Base-by-base conservation (phyloP, 495 filamentous ascomycete genomes). In the Ramalina peruviana region DNA sequence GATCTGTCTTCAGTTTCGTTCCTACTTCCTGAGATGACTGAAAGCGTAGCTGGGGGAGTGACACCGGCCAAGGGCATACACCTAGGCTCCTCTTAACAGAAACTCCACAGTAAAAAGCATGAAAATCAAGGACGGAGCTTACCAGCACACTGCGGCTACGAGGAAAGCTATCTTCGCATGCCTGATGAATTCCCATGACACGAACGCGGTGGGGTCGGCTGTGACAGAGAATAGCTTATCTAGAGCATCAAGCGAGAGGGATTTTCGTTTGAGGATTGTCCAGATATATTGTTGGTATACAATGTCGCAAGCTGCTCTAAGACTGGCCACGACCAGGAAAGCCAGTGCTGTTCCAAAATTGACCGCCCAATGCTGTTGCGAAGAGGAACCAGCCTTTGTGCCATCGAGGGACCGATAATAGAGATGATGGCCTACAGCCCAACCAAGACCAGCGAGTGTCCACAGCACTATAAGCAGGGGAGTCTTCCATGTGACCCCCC, bases 211-310 rank as follows among this genome's bases (percentile, higher is more conserved):
- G 19, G 44, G 45, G 48, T 53, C 33, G 7, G 44, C 17, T 1
- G 46, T 54, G 10, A 42, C 36, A 25, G 26, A 17, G 33, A 57
- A 57, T 1, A 57, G 23, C 16, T 50, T 45, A 26, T 57, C 54
- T 11, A 57, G n/a, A 19, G 40, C 37, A 16, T 38, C 38, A 16
- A 57, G 23, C 6, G 20, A 36, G 19, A 49, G 43, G 5, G 51
- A 17, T 36, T 54, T 50, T 7, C 51, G 36, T 30, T 46, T 49
- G 13, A 53, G n/a, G 9, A 57, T 12, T 7, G 46, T 46, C 54
- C 54, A 57, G 30, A 54, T 50, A 36, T 57, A 57, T 26, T 57
- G 54, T 16, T 36, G 26, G 27, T 54, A 54, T 1, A 44, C 54
- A 39, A 23, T 30, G 10, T 25, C 25, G 20, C 23, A 46, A 25